Base-by-base conservation (phyloP, 768 basidiomycete species). In the Hortiboletus flavorubellus region DNA sequence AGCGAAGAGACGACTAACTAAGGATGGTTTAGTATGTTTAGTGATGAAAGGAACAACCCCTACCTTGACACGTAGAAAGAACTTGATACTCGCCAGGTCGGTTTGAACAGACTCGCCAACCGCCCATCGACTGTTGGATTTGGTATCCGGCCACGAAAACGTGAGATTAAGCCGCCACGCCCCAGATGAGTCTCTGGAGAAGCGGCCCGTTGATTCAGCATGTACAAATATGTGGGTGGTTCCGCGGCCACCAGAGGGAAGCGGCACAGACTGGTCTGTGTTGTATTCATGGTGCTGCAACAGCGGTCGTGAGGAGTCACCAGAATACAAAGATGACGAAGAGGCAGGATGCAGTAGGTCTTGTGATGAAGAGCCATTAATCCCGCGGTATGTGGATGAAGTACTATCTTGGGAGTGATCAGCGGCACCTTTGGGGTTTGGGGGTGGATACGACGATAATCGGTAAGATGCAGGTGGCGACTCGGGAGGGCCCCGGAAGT, bases 81-180 rank as follows among this genome's bases (percentile, higher is more conserved):
- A 93, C 66, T 79, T 80, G 50, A 91, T 80, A 49, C 80, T 78
- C 14, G 80, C 83, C 60, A 86, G 69, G 48, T 81, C 76, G 40
- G 86, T 86, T 59, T 79, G 75, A 60, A 90, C 80, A 29, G 87
- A 86, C 75, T 91, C 89, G 11, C 91, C 91, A 53, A 88, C 80
- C 9, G 89, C 80, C 87, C 91, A 93, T 18, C 87, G 82, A 63
- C 80, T 84, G 54, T 79, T 79, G 4, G 86, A 81, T 64, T 85
- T 87, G 51, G 79, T 70, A 35, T 81, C 78, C 14, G 89, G 87
- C 86, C 89, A 89, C 60, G 86, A 84, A 40, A 90, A 70, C 8
- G 84, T 84, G 43, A 91, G 71, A 1, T 80, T 86, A 66, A 85
- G 85, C 38, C 70, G 78, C 81, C 81, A 87, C 8, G 83, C 70